phyloP scores from a whole-genome alignment of 257 asterid species.

The Cynanchum wilfordii region DNA sequence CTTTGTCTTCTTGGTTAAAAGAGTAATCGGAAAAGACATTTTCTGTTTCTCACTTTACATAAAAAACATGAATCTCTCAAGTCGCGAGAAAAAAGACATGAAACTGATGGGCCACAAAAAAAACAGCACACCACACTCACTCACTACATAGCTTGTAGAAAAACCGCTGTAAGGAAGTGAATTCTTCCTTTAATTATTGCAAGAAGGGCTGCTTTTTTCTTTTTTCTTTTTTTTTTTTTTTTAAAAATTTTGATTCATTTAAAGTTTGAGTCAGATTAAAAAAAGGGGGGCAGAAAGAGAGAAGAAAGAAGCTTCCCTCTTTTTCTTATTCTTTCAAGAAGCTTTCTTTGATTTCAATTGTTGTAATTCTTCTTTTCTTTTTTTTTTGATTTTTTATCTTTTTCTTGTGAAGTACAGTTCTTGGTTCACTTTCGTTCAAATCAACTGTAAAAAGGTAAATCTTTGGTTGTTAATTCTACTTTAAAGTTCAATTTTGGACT shows the following conservation, averaged over 20 bases:
- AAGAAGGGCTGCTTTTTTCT: neutral
- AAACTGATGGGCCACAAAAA: conserved; percentile 1
- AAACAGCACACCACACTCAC: neutral
- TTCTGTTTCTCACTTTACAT: neutral
- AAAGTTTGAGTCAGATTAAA: neutral
- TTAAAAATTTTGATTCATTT: neutral
- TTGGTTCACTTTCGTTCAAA: neutral
- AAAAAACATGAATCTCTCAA: neutral
- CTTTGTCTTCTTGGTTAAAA: neutral
- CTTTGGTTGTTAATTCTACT: neutral
- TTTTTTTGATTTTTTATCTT: neutral
- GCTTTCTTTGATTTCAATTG: neutral
- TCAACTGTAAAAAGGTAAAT: conserved; percentile 10
- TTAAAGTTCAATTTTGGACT: neutral
- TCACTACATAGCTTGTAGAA: conserved; percentile 1
- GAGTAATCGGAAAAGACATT: neutral
- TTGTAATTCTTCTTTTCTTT: neutral
- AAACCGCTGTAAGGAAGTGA: neutral
- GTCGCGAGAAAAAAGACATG: conserved; percentile 7
- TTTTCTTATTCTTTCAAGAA: neutral
- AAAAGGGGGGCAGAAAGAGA: neutral
- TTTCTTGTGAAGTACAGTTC: neutral
- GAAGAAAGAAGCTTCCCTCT: neutral
- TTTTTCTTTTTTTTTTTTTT: too few species aligned
- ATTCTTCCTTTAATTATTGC: conserved; percentile 6